Evolutionary conservation across 192 early-diverging fungal species (phyloP).

Genomic region (Mortierella claussenii): DNA sequence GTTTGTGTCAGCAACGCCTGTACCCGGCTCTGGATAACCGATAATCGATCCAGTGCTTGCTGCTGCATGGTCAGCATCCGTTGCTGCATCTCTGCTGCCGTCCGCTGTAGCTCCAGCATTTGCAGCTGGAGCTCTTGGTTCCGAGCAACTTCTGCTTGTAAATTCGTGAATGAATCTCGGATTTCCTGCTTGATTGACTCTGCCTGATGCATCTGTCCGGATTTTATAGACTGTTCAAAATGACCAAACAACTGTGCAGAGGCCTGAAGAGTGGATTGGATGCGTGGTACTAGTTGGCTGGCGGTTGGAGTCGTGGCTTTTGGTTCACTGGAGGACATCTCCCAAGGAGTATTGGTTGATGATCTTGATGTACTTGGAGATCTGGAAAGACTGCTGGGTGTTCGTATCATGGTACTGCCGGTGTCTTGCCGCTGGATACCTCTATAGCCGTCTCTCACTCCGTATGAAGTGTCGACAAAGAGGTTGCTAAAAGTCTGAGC

Average conservation of each 20-base stretch:
- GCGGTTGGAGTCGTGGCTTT: background rate
- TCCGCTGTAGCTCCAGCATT: constrained; percentile 20
- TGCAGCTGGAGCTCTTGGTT: constrained; percentile 22
- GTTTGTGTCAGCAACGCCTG: constrained; percentile 23
- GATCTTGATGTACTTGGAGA: background rate
- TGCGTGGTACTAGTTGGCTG: background rate
- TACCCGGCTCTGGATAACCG: constrained; percentile 18
- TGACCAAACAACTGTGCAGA: constrained; percentile 14
- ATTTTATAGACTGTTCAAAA: constrained; percentile 21
- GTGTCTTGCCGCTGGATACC: background rate
- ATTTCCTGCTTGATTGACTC: constrained; percentile 32
- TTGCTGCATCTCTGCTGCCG: constrained; percentile 23
- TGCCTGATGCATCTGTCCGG: constrained; percentile 20
- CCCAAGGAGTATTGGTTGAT: background rate
- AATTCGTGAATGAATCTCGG: constrained; percentile 4
- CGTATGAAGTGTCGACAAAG: background rate
- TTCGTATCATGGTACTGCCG: background rate
- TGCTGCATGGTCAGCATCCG: constrained; percentile 20
- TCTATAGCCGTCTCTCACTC: background rate
- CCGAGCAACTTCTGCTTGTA: constrained; percentile 15
- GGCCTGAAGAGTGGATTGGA: constrained; percentile 23
- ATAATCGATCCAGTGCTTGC: constrained; percentile 20
- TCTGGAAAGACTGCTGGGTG: background rate
- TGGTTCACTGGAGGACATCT: background rate
- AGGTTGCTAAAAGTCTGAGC: background rate